Base-by-base conservation (phyloP, 768 basidiomycete genomes). In the Termitomyces sp. region DNA sequence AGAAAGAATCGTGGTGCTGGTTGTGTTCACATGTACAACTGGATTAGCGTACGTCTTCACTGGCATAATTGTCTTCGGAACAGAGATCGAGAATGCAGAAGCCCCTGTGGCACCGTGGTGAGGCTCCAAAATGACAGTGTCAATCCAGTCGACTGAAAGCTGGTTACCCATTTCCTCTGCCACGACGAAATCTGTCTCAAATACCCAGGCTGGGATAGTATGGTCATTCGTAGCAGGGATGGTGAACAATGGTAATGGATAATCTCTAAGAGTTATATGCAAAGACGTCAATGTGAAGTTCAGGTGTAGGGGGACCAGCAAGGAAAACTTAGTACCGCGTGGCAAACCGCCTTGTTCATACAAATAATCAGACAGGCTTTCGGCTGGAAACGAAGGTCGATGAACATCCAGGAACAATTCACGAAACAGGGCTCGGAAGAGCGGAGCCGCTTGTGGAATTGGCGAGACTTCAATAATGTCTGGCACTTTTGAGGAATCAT, bases 1-100 rank as follows among this genome's bases (percentile, higher is more conserved):
- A 16, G 88, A 84, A 61, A 97, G 81, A 39, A 86, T 82, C 0
- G 93, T 91, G 5, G 86, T 79, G 34, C 76, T 78, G 22, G 81
- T 73, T 5, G 88, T 84, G n/a, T 77, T 74, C 50, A 97, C 80
- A 20, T 80, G 78, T 63, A 98, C 80, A 13, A 75, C 72, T 3
- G 94, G 92, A 47, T 82, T 80, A 1, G 91, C 90, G 66, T 95
- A 97, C 8, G 88, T 91, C 73, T 98, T 98, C 65, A 95, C 89
- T 0, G 95, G 90, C 91, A 95, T 96, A 58, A 93, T 88, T 0
- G 94, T 95, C 71, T 95, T 97, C 2, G 94, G 93, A 36, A 96
- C 79, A 44, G 73, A 62, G 42, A 95, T 71, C 27, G 75, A 76
- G 49, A 95, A 79, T 6, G 81, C 77, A 1, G 75, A 71, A 31